Conservation (phyloP, 2,329 filamentous ascomycete genomes). For the Orbilia oligospora region DNA sequence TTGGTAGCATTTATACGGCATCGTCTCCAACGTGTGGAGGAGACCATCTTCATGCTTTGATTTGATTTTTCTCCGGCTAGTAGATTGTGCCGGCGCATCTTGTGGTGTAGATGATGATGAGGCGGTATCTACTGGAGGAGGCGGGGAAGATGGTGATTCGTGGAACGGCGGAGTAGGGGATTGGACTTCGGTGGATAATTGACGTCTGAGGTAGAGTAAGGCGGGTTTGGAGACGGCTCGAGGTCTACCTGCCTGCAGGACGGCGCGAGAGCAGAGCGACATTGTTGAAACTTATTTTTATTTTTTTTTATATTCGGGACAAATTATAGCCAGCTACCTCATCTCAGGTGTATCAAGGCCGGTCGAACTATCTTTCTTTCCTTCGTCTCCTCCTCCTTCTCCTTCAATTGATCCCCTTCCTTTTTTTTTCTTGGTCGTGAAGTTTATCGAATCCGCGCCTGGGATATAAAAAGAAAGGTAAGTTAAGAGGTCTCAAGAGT, state of each 20-base stretch:
- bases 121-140: conserved; percentile 25
- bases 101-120: neutral
- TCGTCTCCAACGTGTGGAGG: conserved; percentile 76
- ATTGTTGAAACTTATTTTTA: conserved; percentile 18
- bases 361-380: neutral
- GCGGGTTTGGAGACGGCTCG: conserved; percentile 47
- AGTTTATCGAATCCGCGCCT: neutral
- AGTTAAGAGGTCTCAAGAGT: neutral
- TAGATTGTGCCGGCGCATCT: neutral
- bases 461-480: neutral
- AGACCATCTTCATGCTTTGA: conserved; percentile 35
- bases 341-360: neutral
- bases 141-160: conserved; percentile 46
- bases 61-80: conserved; percentile 18
- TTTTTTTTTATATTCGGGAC: neutral
- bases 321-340: neutral
- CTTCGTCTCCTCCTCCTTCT: neutral
- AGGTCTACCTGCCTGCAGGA: conserved; percentile 41
- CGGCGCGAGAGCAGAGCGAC: conserved; percentile 50
- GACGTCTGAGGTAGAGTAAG: conserved; percentile 44
- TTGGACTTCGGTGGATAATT: conserved; percentile 56
- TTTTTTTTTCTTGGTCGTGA: conserved; percentile 6
- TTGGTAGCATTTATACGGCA: conserved; percentile 98
- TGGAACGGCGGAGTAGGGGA: conserved; percentile 33
- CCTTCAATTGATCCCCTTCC: neutral